Evolutionary conservation across 83 land plant species (phyloP).

Genomic region (Isoetes engelmannii): DNA sequence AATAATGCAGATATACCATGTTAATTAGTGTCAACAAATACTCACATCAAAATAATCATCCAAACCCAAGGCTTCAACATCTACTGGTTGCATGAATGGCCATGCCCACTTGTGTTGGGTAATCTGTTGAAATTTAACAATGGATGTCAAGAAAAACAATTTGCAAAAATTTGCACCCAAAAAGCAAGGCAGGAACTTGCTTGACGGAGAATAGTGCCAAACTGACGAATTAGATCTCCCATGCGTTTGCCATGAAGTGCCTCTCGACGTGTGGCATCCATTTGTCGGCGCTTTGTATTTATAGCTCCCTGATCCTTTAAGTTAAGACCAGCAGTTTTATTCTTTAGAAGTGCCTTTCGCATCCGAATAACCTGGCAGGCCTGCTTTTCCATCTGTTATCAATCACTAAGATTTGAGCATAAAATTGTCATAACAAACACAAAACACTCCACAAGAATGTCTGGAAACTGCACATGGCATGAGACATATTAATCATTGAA

Average conservation of each 20-base stretch:
- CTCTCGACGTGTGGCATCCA: conserved; percentile 51
- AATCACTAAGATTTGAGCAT: background rate
- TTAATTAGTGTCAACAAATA: background rate
- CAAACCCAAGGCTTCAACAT: conserved; percentile 71
- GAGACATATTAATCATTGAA: background rate
- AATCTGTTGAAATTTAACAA: conserved; percentile 39
- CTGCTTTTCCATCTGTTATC: conserved; percentile 1
- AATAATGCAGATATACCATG: background rate
- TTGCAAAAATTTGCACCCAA: background rate
- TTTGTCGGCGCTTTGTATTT: conserved; percentile 36
- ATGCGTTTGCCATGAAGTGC: conserved; percentile 64
- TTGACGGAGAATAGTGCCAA: conserved; percentile 63
- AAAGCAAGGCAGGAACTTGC: conserved; percentile 14
- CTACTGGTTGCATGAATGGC: conserved; percentile 88
- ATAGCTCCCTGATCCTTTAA: too few species aligned
- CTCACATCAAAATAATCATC: conserved; percentile 75
- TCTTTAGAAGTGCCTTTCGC: background rate
- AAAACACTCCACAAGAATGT: background rate
- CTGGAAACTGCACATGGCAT: background rate
- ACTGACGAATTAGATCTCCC: conserved; percentile 82
- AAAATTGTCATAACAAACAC: background rate
- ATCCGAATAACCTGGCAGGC: background rate
- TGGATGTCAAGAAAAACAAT: background rate
- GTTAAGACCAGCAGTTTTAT: background rate
- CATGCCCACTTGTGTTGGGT: conserved; percentile 79